Base-by-base conservation (phyloP, 1,284 basidiomycete species). In the Rhodotorula sp. region DNA sequence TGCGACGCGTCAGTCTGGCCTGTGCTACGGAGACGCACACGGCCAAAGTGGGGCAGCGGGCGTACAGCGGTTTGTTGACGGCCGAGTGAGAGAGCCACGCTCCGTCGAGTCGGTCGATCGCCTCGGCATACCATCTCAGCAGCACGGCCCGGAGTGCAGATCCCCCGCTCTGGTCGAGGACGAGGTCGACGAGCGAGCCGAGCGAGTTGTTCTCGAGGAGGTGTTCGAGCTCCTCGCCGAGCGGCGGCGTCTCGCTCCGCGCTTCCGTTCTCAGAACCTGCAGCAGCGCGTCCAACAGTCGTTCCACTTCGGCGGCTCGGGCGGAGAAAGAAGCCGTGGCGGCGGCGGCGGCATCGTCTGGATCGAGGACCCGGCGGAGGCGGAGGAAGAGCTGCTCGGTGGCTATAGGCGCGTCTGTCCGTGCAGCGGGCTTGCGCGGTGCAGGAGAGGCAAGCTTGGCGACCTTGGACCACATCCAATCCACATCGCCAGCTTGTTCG, bases 51-150 rank as follows among this genome's bases (percentile, higher is more conserved):
- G 45, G 57, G 57, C 42, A 37, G 37, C 48, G 18, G 22, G 63
- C 72, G 56, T 42, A 72, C 73, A 73, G 58, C 29, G 71, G 69
- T 49, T 64, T 66, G 64, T 66, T 70, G 48, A 73, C 91, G 2
- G 87, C 91, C 15, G 91, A 90, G 77, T 95, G 93, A 0, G 94
- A 88, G 26, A 96, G 86, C 78, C 95, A 95, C 74, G 91, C 89
- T 78, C 95, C 92, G 72, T 95, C 91, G 68, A 95, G 85, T 17
- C 92, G 85, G 8, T 93, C 87, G 15, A 95, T 89, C 85, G 95
- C 91, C 76, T 91, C 91, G 76, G 91, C 90, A 18, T 93, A 89
- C 5, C 90, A 85, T 54, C 88, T 85, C 26, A 95, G 84, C 17
- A 95, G 90, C 79, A 93, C 89, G 58, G 88, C 90, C 91, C 74